Base-by-base conservation (phyloP, 78 protist species). In the Dictyostelium citrinum region DNA sequence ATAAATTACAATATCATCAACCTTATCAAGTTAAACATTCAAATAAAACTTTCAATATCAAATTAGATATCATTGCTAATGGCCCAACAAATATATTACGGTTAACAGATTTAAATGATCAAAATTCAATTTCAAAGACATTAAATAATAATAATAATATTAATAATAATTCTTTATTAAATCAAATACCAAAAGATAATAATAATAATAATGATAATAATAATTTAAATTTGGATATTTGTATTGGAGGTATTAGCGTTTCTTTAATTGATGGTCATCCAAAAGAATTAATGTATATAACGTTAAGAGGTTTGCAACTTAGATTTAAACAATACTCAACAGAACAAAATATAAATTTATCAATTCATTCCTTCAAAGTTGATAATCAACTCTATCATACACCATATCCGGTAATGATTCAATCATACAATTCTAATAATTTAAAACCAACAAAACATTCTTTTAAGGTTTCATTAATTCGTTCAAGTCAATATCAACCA, bases 321-420 rank as follows among this genome's bases (percentile, higher is more conserved):
- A 20, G 51, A 16, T 88, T 88, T 49, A 68, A 61, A 7, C 41
- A 78, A 51, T 16, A 37, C 9, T 33, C 49, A 12, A 39, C 67
- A 29, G 93, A 88, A 60, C 93, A 88, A 64, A 49, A 58, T 79
- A 45, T 88, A 20, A 61, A 88, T 20, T 35, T 88, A 16, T 88
- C 93, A 9, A 78, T 88, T 49, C 64, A 68, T n/a, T 29, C 43
- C 2, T 39, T 88, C 16, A 88, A 88, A 27, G 85, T 88, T 20
- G 93, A 88, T 45, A 88, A 88, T 79, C 93, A 88, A 78, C 51
- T 88, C 1, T 78, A 88, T 27, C 41, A 72, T n/a, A 79, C 93
- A 22, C 35, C 46, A 1, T 88, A 78, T 49, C 93, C 93, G 46
- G 93, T 64, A 6, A 68, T 78, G 67, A 49, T 88, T 61, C 22